Percentiles rank a stretch among this genome's conserved stretches.
Evolutionary conservation across 2,329 filamentous ascomycete species (phyloP).

Genomic region (Colletotrichum spinosum): DNA sequence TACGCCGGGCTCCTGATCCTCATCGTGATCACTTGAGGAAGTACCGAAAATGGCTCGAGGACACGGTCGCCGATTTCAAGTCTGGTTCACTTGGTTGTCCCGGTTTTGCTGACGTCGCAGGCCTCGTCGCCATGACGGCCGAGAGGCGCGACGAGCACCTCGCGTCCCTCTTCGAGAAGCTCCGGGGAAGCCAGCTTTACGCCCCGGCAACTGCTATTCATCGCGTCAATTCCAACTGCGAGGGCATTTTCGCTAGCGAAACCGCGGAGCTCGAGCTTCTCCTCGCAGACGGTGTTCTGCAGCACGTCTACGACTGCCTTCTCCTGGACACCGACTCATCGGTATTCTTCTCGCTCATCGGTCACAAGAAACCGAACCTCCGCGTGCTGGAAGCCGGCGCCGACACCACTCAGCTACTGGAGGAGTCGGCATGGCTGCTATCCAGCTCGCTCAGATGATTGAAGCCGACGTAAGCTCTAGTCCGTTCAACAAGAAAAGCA

Average conservation of each 20-base stretch:
- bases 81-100: constrained; percentile 4
- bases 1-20: neutral
- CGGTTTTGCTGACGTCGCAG: neutral
- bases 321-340: constrained; percentile 17
- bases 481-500: neutral
- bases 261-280: constrained; percentile 40
- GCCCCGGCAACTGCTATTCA: constrained; percentile 17
- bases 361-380: constrained; percentile 41
- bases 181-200: constrained; percentile 6
- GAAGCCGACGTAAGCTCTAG: constrained; percentile 37
- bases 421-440: constrained; percentile 16
- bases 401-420: constrained; percentile 19
- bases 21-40: neutral
- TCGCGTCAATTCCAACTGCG: constrained; percentile 26
- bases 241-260: constrained; percentile 36
- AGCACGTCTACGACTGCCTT: constrained; percentile 22
- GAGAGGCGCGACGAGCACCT: constrained; percentile 1
- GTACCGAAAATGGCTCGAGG: constrained; percentile 13
- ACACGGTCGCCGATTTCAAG: neutral
- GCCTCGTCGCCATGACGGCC: neutral
- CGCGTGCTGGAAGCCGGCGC: constrained; percentile 17
- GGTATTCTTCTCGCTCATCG: constrained; percentile 20
- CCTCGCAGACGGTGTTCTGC: constrained; percentile 12
- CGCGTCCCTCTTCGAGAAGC: neutral
- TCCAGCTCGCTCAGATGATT: constrained; percentile 17